These are phyloP conservation scores for Globisporangium rhizosaccharum DNA, from an alignment of 352 stramenopile species.

Conservation along the genomic window DNA sequence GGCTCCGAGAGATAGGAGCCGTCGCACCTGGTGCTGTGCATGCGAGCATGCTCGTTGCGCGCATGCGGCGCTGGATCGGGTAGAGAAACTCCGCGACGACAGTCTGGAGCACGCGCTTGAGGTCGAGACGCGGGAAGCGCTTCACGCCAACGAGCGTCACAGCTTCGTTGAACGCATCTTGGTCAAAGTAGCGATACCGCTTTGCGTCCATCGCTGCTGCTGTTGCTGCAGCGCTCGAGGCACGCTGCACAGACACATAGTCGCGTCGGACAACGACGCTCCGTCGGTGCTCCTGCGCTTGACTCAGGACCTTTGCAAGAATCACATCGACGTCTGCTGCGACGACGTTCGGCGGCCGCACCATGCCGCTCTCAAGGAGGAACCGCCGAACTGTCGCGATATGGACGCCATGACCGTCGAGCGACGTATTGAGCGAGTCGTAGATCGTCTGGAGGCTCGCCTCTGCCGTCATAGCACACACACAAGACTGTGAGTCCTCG, in stretches of 20 bases:
- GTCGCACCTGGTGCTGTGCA: not conserved
- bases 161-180: slow-evolving; percentile 66
- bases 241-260: slow-evolving; percentile 26
- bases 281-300: slow-evolving; percentile 47
- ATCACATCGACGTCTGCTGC: slow-evolving; percentile 64
- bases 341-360: slow-evolving; percentile 39
- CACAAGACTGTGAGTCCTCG: not conserved
- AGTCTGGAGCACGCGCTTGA: slow-evolving; percentile 45
- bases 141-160: slow-evolving; percentile 60
- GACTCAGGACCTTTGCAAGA: slow-evolving; percentile 50
- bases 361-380: slow-evolving; percentile 54
- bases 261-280: slow-evolving; percentile 51
- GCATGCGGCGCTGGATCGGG: slow-evolving; percentile 28
- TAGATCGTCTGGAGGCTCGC: slow-evolving; percentile 36
- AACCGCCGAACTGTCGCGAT: slow-evolving; percentile 61
- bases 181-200: slow-evolving; percentile 59
- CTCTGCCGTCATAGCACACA: slow-evolving; percentile 15
- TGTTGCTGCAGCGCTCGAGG: not conserved
- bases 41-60: slow-evolving; percentile 11
- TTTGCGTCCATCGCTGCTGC: slow-evolving; percentile 24
- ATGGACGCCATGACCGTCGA: slow-evolving; percentile 50
- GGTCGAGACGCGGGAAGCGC: slow-evolving; percentile 47
- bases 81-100: slow-evolving; percentile 48
- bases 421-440: slow-evolving; percentile 39
- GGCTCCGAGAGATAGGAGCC: not conserved